phyloP scores from a whole-genome alignment of 208 protist genomes.

The Zelonia costaricensis region DNA sequence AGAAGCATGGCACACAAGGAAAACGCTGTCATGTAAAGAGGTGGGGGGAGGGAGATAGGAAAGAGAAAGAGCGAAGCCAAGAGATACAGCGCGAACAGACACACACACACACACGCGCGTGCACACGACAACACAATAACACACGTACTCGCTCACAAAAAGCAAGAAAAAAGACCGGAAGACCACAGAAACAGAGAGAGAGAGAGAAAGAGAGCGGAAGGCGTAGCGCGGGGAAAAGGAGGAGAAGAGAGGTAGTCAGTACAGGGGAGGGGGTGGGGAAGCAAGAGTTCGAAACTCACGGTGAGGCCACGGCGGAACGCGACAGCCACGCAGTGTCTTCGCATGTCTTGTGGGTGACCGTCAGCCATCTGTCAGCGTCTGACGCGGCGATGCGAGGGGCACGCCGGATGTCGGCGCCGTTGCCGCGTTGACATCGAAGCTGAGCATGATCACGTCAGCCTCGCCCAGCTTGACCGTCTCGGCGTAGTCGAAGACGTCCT shows the following conservation, averaged over 20 bases:
- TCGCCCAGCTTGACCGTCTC: constrained; percentile 10
- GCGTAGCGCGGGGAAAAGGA: not conserved
- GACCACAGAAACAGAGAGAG: not conserved
- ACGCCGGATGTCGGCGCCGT: not conserved
- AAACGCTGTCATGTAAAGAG: not conserved
- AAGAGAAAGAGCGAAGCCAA: too few species aligned
- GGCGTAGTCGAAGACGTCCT: constrained; percentile 13
- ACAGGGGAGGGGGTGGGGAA: not conserved
- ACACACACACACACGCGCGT: too few species aligned
- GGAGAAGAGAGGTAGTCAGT: not conserved
- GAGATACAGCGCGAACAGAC: too few species aligned
- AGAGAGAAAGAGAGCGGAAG: not conserved
- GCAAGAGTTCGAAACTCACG: too few species aligned
- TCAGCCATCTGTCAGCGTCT: constrained; percentile 17
- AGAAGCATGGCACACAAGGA: not conserved
- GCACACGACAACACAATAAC: too few species aligned
- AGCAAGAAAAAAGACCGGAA: not conserved
- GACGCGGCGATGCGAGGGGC: constrained; percentile 1
- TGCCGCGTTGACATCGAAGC: constrained; percentile 8
- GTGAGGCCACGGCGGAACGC: too few species aligned
- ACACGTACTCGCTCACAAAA: not conserved
- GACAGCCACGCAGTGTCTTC: not conserved
- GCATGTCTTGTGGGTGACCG: not conserved
- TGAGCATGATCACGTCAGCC: constrained; percentile 8
- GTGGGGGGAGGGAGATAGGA: not conserved